phyloP scores from a whole-genome alignment of 129 eudicot species.

The Flaveria bidentis region DNA sequence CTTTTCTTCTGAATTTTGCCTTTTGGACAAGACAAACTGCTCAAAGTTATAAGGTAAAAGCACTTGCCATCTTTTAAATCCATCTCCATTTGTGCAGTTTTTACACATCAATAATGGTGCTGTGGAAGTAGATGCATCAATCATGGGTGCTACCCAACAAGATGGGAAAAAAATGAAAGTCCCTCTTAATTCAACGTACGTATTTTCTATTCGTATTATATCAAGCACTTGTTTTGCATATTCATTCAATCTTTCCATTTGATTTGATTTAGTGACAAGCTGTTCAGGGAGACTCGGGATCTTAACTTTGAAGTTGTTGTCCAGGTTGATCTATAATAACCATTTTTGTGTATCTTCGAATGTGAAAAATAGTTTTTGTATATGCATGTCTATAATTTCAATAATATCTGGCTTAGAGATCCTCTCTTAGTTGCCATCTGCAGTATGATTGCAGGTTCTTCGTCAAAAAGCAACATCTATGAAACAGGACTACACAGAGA shows the following conservation, averaged over 20 bases:
- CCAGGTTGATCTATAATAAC: conserved; percentile 75
- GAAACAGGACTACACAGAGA: conserved; percentile 95
- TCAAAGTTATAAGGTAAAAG: conserved; percentile 4
- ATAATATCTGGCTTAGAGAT: conserved; percentile 21
- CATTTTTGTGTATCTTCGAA: background rate
- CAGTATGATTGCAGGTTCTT: conserved; percentile 80
- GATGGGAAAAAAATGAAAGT: conserved; percentile 88
- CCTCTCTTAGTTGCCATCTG: conserved; percentile 53
- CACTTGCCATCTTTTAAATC: conserved; percentile 18
- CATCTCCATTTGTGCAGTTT: conserved; percentile 59
- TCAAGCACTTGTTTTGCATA: background rate
- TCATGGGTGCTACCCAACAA: conserved; percentile 80
- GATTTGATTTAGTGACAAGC: conserved; percentile 75
- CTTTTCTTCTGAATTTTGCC: background rate
- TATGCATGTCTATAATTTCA: background rate
- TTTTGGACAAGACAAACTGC: background rate
- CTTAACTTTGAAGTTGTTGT: conserved; percentile 96
- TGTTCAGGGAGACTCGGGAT: conserved; percentile 93
- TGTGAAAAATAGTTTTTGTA: background rate
- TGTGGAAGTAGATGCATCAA: conserved; percentile 90
- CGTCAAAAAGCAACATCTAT: conserved; percentile 98
- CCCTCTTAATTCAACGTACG: conserved; percentile 94
- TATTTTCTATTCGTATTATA: conserved; percentile 1
- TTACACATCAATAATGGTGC: conserved; percentile 81
- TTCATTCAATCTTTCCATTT: conserved; percentile 19